Evolutionary conservation across 2,329 filamentous ascomycete species (phyloP).

Genomic region (Colletotrichum camelliae): DNA sequence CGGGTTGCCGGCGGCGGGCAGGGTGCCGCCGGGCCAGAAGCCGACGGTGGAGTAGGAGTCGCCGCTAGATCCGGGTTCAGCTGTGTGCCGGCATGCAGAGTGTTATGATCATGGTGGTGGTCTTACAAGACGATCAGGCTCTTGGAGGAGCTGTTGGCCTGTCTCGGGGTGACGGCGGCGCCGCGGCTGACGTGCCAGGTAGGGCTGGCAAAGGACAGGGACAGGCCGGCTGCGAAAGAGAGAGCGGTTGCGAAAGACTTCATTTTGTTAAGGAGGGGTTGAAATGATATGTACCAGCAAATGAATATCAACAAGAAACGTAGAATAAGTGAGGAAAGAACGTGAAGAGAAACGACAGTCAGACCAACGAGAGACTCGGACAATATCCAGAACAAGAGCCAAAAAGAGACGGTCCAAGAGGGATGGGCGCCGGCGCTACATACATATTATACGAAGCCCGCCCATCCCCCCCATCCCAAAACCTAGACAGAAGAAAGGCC

Average conservation of each 20-base stretch:
- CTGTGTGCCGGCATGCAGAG: too few species aligned
- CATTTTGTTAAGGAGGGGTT: background rate
- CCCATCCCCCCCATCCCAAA: background rate
- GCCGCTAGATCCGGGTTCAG: slow-evolving; percentile 41
- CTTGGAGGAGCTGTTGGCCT: background rate
- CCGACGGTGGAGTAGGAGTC: slow-evolving; percentile 66
- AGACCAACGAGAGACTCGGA: background rate
- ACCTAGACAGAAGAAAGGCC: background rate
- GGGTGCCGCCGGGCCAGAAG: slow-evolving; percentile 53
- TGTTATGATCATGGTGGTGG: background rate
- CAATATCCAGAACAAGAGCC: background rate
- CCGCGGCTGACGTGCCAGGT: background rate
- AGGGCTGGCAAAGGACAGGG: slow-evolving; percentile 10
- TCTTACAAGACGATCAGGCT: slow-evolving; percentile 15
- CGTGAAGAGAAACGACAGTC: background rate
- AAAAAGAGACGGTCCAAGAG: background rate
- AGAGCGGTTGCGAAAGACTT: slow-evolving; percentile 3
- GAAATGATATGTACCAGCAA: background rate
- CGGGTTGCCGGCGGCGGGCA: slow-evolving; percentile 59
- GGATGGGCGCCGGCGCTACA: background rate
- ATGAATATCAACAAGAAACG: background rate
- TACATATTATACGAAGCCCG: background rate
- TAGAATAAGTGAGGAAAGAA: background rate
- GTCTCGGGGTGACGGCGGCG: background rate
- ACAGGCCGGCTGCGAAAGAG: slow-evolving; percentile 12